Evolutionary conservation across 257 asterid genomes (phyloP), one percentile per base, ranked within the genome.

Genomic region (Solanum virginianum): DNA sequence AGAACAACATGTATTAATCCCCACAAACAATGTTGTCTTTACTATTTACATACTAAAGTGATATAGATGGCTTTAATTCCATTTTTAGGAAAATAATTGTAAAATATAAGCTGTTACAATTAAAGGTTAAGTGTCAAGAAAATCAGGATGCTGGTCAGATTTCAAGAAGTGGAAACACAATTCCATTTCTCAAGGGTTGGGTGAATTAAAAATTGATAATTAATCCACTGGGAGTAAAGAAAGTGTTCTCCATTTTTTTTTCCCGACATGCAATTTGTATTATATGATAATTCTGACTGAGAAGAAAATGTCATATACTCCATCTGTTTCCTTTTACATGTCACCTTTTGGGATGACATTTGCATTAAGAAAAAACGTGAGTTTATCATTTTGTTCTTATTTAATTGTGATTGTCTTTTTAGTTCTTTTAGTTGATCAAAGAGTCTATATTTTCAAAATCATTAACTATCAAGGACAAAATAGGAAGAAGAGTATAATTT

Each of bases 251-350:
- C 14, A n/a, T 7, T 10, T 20, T 70, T 16, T 10, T 70, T 41
- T 18, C 10, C 41, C 45, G 13, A 74, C 12, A n/a, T 74, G 32
- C 41, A 74, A 74, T 47, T 74, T 74, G 59, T 59, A 45, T 74
- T 45, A 74, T 45, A n/a, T 45, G 2, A 74, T 45, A 39, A n/a
- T 45, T 12, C 14, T 12, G 39, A n/a, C 9, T 6, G n/a, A 72
- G 20, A 72, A 39, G 29, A 70, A 66, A 24, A 36, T 24, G 8
- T 3, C 8, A 55, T 55, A 55, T 55, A 29, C 32, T 29, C 32
- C 2, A n/a, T n/a, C 2, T 29, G 2, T 29, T 0, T 2, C 2
- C 2, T 1, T 29, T 29, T 29, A 2, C 32, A 29, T 29, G 2
- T 29, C 2, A 2, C 2, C 32, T 26, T 26, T 26, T 26, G 1